These are phyloP conservation scores for Cenchrus purpureus DNA, from an alignment of 176 grass and related monocot genomes.

Conservation along the genomic window DNA sequence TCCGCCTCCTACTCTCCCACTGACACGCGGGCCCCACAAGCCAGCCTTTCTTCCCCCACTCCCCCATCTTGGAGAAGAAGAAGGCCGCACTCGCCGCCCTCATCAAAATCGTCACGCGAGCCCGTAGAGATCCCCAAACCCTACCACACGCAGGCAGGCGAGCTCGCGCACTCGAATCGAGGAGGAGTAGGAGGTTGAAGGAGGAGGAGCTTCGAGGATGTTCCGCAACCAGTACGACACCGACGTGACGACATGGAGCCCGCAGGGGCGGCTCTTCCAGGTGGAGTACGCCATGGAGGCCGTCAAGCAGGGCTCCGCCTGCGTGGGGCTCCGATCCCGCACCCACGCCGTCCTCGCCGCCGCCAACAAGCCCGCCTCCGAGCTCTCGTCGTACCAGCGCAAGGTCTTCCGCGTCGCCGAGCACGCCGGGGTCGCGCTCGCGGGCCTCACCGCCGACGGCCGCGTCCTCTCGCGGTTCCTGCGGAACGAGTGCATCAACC, in stretches of 20 bases:
- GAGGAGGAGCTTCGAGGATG: constrained; percentile 41
- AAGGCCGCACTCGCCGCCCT: not conserved
- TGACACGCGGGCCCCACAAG: constrained; percentile 18
- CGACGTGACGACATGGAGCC: constrained; percentile 95
- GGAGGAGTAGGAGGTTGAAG: not conserved
- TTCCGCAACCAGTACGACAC: constrained; percentile 98
- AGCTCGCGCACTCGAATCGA: not conserved
- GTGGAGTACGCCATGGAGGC: constrained; percentile 99
- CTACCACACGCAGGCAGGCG: constrained; percentile 2
- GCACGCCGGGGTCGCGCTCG: constrained; percentile 88
- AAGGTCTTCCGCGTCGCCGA: constrained; percentile 90
- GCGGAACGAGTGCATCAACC: constrained; percentile 94
- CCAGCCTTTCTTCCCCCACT: not conserved
- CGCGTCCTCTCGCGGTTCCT: constrained; percentile 83
- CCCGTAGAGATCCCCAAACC: constrained; percentile 7
- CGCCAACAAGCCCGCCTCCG: constrained; percentile 83
- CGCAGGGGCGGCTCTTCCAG: constrained; percentile 91
- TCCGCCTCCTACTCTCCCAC: not conserved
- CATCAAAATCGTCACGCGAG: not conserved
- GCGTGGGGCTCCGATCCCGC: constrained; percentile 78
- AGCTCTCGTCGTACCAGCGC: constrained; percentile 90
- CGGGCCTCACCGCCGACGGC: constrained; percentile 86
- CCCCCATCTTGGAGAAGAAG: constrained; percentile 51
- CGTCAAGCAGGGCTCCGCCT: constrained; percentile 97
- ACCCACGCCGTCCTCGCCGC: constrained; percentile 73